phyloP scores from a whole-genome alignment of 768 basidiomycete genomes.

The Termitomyces sp. region DNA sequence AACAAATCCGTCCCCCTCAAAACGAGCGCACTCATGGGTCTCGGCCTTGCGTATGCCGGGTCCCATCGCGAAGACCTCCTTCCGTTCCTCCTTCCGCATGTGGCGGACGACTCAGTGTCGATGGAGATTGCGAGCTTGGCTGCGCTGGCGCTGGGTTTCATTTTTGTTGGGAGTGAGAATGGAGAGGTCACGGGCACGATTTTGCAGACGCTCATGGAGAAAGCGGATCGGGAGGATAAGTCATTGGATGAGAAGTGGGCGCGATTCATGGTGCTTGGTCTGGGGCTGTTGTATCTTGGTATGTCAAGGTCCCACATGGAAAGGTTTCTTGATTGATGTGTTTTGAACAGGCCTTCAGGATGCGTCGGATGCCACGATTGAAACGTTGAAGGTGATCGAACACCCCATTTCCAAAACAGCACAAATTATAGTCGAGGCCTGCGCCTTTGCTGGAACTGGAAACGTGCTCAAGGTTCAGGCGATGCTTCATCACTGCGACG shows the following conservation, averaged over 20 bases:
- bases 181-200: slow-evolving; percentile 90
- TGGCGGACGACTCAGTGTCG: slow-evolving; percentile 75
- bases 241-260: slow-evolving; percentile 92
- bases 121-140: slow-evolving; percentile 90
- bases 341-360: slow-evolving; percentile 76
- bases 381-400: slow-evolving; percentile 88
- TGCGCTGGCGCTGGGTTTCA: slow-evolving; percentile 87
- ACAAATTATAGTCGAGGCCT: slow-evolving; percentile 88
- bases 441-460: slow-evolving; percentile 91
- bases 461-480: slow-evolving; percentile 91
- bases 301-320: slow-evolving; percentile 14
- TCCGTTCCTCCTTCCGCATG: slow-evolving; percentile 68
- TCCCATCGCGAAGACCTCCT: slow-evolving; percentile 85
- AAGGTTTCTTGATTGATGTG: not conserved
- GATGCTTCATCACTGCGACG: slow-evolving; percentile 91
- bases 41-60: slow-evolving; percentile 94
- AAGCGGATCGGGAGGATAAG: slow-evolving; percentile 54
- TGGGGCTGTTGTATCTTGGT: slow-evolving; percentile 92
- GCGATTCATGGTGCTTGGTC: slow-evolving; percentile 81
- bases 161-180: slow-evolving; percentile 93
- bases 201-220: slow-evolving; percentile 88
- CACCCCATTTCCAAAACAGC: slow-evolving; percentile 90
- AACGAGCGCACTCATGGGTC: slow-evolving; percentile 85
- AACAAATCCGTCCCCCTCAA: slow-evolving; percentile 82
- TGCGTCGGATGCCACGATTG: slow-evolving; percentile 87